Conservation (phyloP, 345 rosid genomes). For the rapeseed (Brassica napus) region DNA sequence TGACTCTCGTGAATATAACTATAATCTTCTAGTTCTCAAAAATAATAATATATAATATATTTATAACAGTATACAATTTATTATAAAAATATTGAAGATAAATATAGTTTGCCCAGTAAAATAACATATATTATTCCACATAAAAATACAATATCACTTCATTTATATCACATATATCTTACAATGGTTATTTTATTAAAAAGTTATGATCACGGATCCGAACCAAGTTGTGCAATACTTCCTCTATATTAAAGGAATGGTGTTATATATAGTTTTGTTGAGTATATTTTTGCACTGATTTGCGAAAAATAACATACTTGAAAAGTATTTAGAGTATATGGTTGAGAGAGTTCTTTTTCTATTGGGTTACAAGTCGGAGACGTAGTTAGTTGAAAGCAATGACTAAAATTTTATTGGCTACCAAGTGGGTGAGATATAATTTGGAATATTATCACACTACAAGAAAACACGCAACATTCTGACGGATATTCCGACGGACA, state of each 20-base stretch:
- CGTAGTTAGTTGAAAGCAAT: neutral
- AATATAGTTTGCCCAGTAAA: neutral
- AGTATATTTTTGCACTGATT: neutral
- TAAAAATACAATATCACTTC: neutral
- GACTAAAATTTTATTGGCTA: constrained; percentile 15
- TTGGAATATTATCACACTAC: constrained; percentile 24
- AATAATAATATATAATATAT: neutral
- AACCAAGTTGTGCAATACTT: neutral
- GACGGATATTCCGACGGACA: no score
- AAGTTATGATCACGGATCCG: neutral
- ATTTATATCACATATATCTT: neutral
- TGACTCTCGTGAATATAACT: neutral
- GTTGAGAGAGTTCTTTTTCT: neutral
- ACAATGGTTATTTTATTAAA: neutral
- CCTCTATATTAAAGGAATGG: neutral
- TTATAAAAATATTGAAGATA: neutral
- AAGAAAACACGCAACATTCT: no score
- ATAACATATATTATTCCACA: neutral
- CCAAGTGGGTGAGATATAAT: constrained; percentile 26
- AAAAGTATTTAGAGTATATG: neutral
- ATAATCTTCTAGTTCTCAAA: neutral
- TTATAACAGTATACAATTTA: neutral
- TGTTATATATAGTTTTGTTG: neutral
- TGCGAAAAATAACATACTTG: neutral
- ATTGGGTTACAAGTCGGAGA: neutral